Conservation (phyloP, 108 stramenopile species). For the Aurantiochytrium sp. region DNA sequence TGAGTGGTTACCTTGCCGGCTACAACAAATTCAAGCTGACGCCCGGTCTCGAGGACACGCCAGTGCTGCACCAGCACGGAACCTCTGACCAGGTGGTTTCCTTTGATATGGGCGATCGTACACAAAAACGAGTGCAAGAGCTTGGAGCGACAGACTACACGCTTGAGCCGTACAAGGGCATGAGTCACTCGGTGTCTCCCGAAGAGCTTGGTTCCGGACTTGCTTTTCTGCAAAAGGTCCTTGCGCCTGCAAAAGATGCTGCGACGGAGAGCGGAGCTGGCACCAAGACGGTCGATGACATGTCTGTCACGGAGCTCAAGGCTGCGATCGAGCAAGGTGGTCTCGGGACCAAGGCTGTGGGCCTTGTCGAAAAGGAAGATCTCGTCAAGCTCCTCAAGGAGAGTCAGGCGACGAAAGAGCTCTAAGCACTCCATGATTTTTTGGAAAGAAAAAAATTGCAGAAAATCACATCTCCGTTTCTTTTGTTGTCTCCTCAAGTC, state of each 20-base stretch:
- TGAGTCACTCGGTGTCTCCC: slow-evolving; percentile 68
- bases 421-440: neutral
- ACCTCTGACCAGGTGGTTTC: slow-evolving; percentile 67
- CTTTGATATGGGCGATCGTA: slow-evolving; percentile 62
- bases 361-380: slow-evolving; percentile 83
- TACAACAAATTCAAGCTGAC: slow-evolving; percentile 57
- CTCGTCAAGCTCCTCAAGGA: slow-evolving; percentile 69
- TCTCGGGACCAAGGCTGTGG: slow-evolving; percentile 60
- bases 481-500: too few species aligned
- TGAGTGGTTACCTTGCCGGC: slow-evolving; percentile 78
- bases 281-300: slow-evolving; percentile 68
- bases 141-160: slow-evolving; percentile 63
- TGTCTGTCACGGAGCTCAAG: slow-evolving; percentile 83
- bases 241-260: slow-evolving; percentile 56
- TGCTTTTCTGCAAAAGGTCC: slow-evolving; percentile 53
- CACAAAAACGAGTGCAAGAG: slow-evolving; percentile 41
- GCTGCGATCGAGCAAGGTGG: slow-evolving; percentile 53
- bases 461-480: too few species aligned
- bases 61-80: slow-evolving; percentile 84
- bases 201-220: slow-evolving; percentile 61
- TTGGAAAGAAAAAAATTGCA: too few species aligned
- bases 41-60: slow-evolving; percentile 46
- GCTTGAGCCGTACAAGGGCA: slow-evolving; percentile 61
- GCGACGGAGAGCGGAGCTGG: slow-evolving; percentile 35
- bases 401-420: slow-evolving; percentile 29